These are phyloP conservation scores for Telopea speciosissima DNA, from an alignment of 177 flowering plant genomes.

Conservation along the genomic window DNA sequence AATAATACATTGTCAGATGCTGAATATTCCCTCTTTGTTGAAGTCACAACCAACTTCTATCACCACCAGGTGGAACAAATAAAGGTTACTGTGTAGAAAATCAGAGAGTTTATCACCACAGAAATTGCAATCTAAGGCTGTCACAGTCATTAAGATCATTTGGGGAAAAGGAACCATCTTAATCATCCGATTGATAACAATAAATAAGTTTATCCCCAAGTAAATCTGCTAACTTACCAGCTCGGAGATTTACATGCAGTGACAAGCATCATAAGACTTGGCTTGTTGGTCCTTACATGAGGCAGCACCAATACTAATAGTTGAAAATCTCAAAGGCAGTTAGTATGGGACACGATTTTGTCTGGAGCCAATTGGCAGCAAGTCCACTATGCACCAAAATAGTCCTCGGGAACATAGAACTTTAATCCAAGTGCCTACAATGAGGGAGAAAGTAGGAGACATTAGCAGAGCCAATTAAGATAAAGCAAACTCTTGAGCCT, in stretches of 20 bases:
- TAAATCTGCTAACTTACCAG: neutral
- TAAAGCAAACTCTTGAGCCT: neutral
- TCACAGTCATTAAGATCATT: no score
- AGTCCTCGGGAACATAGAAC: constrained; percentile 74
- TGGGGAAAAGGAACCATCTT: no score
- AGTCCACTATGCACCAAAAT: constrained; percentile 27
- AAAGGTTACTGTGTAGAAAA: no score
- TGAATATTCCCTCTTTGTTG: no score
- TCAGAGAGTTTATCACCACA: no score
- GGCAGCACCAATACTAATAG: neutral
- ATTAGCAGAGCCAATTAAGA: neutral
- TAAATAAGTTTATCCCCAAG: no score
- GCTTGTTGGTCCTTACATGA: neutral
- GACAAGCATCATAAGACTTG: neutral
- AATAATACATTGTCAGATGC: no score
- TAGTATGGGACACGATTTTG: neutral
- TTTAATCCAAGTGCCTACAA: constrained; percentile 79
- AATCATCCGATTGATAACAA: no score
- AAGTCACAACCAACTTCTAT: no score
- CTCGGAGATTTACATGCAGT: neutral
- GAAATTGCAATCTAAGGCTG: no score
- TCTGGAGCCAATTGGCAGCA: neutral
- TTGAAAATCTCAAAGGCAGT: neutral
- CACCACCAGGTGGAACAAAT: no score
- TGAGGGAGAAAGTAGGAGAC: no score